Evolutionary conservation across 2,329 filamentous ascomycete species (phyloP), one percentile per base, ranked within the genome.

Genomic region (Fusarium pininemorale): DNA sequence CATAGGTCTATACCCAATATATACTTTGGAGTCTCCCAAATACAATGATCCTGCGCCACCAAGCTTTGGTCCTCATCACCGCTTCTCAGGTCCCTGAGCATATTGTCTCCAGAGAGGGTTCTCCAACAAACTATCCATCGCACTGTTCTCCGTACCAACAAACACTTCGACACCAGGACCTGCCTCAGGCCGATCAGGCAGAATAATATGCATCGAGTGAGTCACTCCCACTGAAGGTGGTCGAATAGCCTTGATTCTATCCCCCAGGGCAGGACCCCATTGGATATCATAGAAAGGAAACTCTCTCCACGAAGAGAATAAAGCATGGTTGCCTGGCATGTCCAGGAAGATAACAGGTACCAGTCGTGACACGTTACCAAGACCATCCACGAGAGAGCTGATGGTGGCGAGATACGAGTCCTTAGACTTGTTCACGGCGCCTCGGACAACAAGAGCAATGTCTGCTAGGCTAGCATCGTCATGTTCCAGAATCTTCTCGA

Each of bases 221-320:
- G 64, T 69, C 9, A 69, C 45, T 37, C 66, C 66, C 5, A 39
- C 57, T 5, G 45, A 63, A 0, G 66, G 66, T 2, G 65, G 55
- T 18, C 66, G 48, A 37, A 69, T 26, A 11, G 66, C 66, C 5
- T 69, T 51, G 3, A 69, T 48, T 3, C 8, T 35, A 2, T 11
- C 38, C 1, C 66, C 66, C 4, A 69, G 20, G 0, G 32, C 64
- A n/a, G 64, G 38, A 4, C 66, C 66, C 66, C 66, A 69, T n/a
- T 63, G 59, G 5, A 69, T 53, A 7, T 69, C 42, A n/a, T 69
- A 69, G 14, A 69, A 69, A 0, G 56, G 48, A 24, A 69, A 69
- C 26, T 69, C 66, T 41, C 66, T 62, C 66, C 66, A 69, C 2
- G 66, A 69, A 1, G 66, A 69, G 6, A 69, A 24, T 4, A 69